A percentile compares a stretch with the other conserved stretches of the same genome.
Evolutionary conservation across 371 early-diverging fungal species (phyloP).

Genomic region (Parasitella parasitica): DNA sequence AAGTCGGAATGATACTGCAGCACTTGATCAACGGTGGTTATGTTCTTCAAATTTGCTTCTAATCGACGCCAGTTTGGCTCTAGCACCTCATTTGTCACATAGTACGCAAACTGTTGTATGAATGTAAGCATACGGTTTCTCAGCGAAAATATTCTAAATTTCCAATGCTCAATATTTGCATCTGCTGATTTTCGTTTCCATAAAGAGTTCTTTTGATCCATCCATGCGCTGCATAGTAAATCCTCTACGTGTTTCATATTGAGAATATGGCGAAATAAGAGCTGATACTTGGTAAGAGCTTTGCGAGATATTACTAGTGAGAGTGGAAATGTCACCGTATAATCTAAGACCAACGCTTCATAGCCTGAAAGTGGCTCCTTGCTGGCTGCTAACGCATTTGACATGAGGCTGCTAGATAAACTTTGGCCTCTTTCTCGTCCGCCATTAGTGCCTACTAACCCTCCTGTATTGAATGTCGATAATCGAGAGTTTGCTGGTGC

Average conservation of each 20-base stretch:
- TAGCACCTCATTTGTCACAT: slow-evolving; percentile 83
- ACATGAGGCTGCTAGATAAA: slow-evolving; percentile 15
- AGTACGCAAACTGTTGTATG: slow-evolving; percentile 87
- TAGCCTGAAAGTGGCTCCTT: slow-evolving; percentile 52
- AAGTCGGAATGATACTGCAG: slow-evolving; percentile 79
- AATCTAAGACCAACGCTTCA: slow-evolving; percentile 75
- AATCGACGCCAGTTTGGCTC: slow-evolving; percentile 85
- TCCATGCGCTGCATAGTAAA: slow-evolving; percentile 74
- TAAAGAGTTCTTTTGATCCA: slow-evolving; percentile 46
- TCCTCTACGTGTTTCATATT: slow-evolving; percentile 86
- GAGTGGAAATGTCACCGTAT: slow-evolving; percentile 82
- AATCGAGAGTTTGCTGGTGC: not conserved
- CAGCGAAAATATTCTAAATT: slow-evolving; percentile 63
- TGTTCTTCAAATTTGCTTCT: slow-evolving; percentile 56
- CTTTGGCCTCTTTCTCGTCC: slow-evolving; percentile 30
- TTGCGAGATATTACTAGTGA: slow-evolving; percentile 85
- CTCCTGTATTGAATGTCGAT: not conserved
- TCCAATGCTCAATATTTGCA: slow-evolving; percentile 54
- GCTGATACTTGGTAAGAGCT: slow-evolving; percentile 86
- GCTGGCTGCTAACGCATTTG: not conserved
- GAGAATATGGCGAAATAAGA: slow-evolving; percentile 87
- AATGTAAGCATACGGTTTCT: slow-evolving; percentile 82
- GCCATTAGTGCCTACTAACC: not conserved
- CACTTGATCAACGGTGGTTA: slow-evolving; percentile 86
- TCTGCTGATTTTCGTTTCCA: slow-evolving; percentile 32